Evolutionary conservation across 345 rosid species (phyloP), one percentile per base, ranked within the genome.

Genomic region (Camelina hispida): DNA sequence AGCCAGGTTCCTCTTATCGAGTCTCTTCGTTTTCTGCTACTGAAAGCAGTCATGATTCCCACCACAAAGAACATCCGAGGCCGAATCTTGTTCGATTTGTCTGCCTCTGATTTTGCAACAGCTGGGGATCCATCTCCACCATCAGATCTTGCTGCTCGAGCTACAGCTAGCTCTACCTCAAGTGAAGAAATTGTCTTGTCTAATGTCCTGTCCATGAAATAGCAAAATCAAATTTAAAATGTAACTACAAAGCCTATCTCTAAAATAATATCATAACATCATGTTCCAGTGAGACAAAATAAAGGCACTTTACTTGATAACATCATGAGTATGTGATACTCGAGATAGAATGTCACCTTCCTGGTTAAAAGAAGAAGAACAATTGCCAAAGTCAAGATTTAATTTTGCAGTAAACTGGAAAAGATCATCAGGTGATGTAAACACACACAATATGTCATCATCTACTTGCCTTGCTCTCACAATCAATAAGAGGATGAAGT

Each of bases 291-390:
- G 61, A 68, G 46, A 60, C 14, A 48, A 57, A 28, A 28, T 6
- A 9, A 15, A 71, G 42, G 12, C 12, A 38, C 42, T 44, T 84
- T 87, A 92, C 99, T 84, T 75, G 85, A 92, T 90, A 58, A 90
- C 89, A 78, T 90, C 87, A 80, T 84, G 97, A 73, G 98, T 89
- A 83, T 90, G 96, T n/a, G 94, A 84, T 76, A 95, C 96, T 80
- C 82, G 93, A 73, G 96, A 95, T 74, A 87, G 81, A 78, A 92
- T 90, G 77, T 95, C 96, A 48, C 86, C 85, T 38, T 84, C 81
- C 84, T 75, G 82, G 28, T 75, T 69, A 64, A 76, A 87, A 74
- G 76, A 78, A 76, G 74, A 87, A 74, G 76, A 76, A 76, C 79
- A 89, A 96, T 84, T 84, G 75, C 52, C 63, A 79, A 76, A 42